Percentiles rank a stretch among this genome's conserved stretches.
Evolutionary conservation across 2,329 filamentous ascomycete genomes (phyloP).

Genomic region (Lasiodiplodia hormozganensis): DNA sequence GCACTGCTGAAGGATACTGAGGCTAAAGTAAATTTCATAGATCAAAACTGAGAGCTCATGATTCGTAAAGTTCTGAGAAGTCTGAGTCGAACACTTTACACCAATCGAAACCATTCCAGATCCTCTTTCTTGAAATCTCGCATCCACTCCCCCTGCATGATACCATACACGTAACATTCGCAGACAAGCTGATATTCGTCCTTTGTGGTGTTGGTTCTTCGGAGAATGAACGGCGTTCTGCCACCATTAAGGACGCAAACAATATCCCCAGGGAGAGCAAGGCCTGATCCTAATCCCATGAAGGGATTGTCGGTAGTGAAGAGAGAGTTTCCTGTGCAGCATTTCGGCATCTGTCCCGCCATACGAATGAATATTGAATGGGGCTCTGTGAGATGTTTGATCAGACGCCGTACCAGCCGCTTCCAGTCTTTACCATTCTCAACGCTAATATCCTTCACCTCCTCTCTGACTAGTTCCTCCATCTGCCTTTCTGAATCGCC

Average conservation of each 20-base stretch:
- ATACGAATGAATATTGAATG: too few species aligned
- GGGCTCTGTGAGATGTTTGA: too few species aligned
- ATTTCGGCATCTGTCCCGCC: neutral
- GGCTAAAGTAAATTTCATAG: too few species aligned
- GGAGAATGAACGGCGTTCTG: neutral
- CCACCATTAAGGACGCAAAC: neutral
- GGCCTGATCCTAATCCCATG: neutral
- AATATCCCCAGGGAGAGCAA: neutral
- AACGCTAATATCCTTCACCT: too few species aligned
- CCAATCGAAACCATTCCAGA: neutral
- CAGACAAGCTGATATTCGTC: neutral
- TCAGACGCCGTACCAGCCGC: too few species aligned
- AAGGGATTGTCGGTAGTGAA: neutral
- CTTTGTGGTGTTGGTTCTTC: neutral
- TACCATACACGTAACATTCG: neutral
- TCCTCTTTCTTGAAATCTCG: neutral
- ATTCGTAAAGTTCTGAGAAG: too few species aligned
- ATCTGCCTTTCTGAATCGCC: too few species aligned
- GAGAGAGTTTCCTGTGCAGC: neutral
- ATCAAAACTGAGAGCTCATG: too few species aligned
- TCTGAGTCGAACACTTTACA: neutral
- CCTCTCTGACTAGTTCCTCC: too few species aligned
- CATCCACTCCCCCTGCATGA: neutral
- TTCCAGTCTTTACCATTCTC: too few species aligned
- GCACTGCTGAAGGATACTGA: too few species aligned